Evolutionary conservation across 345 rosid genomes (phyloP), one percentile per base, ranked within the genome.

Genomic region (Trapa incisa): DNA sequence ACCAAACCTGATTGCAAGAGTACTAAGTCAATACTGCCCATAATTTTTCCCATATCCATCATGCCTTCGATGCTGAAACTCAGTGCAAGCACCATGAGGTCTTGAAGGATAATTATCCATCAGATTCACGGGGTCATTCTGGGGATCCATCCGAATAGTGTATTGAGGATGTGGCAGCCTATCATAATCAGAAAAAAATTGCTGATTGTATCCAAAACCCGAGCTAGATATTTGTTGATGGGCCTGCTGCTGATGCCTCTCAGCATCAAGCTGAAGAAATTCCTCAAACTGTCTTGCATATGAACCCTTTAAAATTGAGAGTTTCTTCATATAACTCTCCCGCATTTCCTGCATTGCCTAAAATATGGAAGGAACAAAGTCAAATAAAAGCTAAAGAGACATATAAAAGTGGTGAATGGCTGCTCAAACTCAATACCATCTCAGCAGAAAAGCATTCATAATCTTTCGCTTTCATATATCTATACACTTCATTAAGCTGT

Each of bases 281-380:
- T 86, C 96, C 66, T 89, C 96, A 87, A 92, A 91, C 70, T 82
- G 87, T 70, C 85, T 85, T 66, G 86, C 74, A 70, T 94, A 93
- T 66, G 79, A 48, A 71, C 77, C 80, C 82, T 96, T 85, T 71
- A 87, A 45, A 16, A 69, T 68, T 70, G 86, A 78, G 73, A 87
- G 77, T 79, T 86, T 87, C 86, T 89, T 85, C 85, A 80, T 76
- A 86, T 89, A 86, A 73, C 74, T 81, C 79, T 94, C 97, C 81
- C 93, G 83, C 79, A 89, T 84, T 80, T 89, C 97, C 85, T 85
- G 84, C 64, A 94, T 76, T 35, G 87, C 84, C 99, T 94, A 79
- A 68, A 84, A 78, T 67, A 68, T 71, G 82, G 63, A 74, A 58
- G 75, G 77, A 67, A 67, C 72, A 62, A 79, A 69, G 74, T 80